phyloP scores from a whole-genome alignment of 371 early-diverging fungal species.

The Synchytrium microbalum region DNA sequence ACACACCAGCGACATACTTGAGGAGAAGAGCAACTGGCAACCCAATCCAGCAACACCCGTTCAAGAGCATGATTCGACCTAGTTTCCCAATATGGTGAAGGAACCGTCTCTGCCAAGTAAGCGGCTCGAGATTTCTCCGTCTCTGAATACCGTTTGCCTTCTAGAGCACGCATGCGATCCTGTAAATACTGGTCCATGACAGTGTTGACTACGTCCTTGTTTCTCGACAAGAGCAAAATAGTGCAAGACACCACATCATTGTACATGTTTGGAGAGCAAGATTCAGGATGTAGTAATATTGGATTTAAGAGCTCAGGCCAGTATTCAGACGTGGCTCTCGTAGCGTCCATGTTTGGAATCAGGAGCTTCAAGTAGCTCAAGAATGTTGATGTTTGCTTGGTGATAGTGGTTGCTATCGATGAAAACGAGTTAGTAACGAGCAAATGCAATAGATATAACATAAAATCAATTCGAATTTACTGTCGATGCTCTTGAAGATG shows the following conservation, averaged over 20 bases:
- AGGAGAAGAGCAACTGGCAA: neutral
- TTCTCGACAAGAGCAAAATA: neutral
- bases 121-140: neutral
- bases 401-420: no score
- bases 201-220: neutral
- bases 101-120: neutral
- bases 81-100: neutral
- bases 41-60: neutral
- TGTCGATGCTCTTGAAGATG: neutral
- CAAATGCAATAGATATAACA: no score
- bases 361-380: neutral
- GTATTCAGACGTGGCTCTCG: neutral
- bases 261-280: neutral
- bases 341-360: neutral
- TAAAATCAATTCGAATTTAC: no score
- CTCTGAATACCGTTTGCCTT: neutral
- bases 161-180: neutral
- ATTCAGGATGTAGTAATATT: neutral
- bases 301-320: neutral
- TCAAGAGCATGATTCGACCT: neutral
- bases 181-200: neutral
- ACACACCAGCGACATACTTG: no score
- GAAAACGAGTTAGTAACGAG: no score
- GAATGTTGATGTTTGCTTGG: neutral
- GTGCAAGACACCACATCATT: neutral